Conservation (phyloP, 352 stramenopile species). For the Globisporangium cederbergense region DNA sequence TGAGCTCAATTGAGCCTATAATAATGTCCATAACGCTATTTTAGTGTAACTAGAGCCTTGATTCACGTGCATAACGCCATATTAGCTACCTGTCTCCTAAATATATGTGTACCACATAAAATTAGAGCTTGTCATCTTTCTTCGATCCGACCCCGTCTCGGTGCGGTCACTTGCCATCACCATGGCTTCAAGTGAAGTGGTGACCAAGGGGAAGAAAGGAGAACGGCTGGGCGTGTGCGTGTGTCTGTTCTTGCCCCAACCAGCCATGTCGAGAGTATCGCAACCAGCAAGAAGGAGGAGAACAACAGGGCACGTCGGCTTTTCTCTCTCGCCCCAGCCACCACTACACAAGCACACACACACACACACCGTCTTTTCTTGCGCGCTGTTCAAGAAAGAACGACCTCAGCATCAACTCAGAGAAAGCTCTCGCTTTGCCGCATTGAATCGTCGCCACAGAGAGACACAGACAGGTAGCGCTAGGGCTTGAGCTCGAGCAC, state of each 20-base stretch:
- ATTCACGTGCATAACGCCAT: background rate
- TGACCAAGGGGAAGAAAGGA: background rate
- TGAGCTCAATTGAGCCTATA: background rate
- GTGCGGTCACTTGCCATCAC: slow-evolving; percentile 9
- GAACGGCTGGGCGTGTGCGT: background rate
- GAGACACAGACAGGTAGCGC: background rate
- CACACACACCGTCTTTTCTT: slow-evolving; percentile 3
- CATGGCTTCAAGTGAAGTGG: background rate
- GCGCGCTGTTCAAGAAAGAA: background rate
- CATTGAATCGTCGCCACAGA: background rate
- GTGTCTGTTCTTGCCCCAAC: background rate
- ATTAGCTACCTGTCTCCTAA: background rate
- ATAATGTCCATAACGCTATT: background rate
- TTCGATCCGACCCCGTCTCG: background rate
- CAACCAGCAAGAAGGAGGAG: background rate
- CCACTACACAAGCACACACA: background rate
- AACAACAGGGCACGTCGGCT: background rate
- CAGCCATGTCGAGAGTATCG: background rate
- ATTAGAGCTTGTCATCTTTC: background rate
- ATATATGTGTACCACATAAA: background rate
- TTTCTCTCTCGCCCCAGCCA: background rate
- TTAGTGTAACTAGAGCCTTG: background rate
- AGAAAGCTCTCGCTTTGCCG: background rate
- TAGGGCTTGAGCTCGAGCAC: background rate
- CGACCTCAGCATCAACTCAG: background rate